These are phyloP conservation scores for Cicer yamashitae DNA, from an alignment of 306 rosid species.

Conservation along the genomic window DNA sequence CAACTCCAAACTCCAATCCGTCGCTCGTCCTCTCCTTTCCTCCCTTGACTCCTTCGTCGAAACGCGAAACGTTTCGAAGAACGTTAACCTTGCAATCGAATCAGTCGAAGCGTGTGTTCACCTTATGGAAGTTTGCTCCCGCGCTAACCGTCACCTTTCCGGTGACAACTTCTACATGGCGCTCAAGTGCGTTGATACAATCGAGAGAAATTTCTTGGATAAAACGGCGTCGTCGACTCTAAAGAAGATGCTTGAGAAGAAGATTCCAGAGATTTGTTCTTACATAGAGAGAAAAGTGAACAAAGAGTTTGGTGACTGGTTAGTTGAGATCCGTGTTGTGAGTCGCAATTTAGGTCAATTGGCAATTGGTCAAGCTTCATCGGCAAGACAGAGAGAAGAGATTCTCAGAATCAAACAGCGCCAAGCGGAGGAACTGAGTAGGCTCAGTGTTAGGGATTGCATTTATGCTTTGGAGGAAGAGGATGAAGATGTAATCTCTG, in stretches of 20 bases:
- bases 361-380: slow-evolving; percentile 92
- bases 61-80: slow-evolving; percentile 74
- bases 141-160: slow-evolving; percentile 77
- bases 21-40: slow-evolving; percentile 77
- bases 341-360: slow-evolving; percentile 90
- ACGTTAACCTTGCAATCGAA: slow-evolving; percentile 78
- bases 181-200: slow-evolving; percentile 75
- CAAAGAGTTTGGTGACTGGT: slow-evolving; percentile 95
- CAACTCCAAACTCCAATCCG: slow-evolving; percentile 86
- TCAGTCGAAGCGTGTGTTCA: too few species aligned
- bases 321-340: slow-evolving; percentile 93
- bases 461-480: slow-evolving; percentile 90
- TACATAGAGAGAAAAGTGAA: slow-evolving; percentile 85
- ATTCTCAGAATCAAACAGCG: slow-evolving; percentile 97
- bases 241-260: slow-evolving; percentile 87
- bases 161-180: slow-evolving; percentile 86
- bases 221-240: slow-evolving; percentile 79
- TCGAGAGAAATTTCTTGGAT: slow-evolving; percentile 71
- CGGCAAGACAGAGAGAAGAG: slow-evolving; percentile 96
- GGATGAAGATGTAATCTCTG: slow-evolving; percentile 70
- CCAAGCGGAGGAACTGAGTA: slow-evolving; percentile 98
- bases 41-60: slow-evolving; percentile 88
- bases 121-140: slow-evolving; percentile 79
- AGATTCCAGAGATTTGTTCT: slow-evolving; percentile 91
- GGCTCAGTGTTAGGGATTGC: slow-evolving; percentile 90